These are phyloP conservation scores for Malania oleifera DNA, from an alignment of 164 flowering plant species.

Conservation along the genomic window DNA sequence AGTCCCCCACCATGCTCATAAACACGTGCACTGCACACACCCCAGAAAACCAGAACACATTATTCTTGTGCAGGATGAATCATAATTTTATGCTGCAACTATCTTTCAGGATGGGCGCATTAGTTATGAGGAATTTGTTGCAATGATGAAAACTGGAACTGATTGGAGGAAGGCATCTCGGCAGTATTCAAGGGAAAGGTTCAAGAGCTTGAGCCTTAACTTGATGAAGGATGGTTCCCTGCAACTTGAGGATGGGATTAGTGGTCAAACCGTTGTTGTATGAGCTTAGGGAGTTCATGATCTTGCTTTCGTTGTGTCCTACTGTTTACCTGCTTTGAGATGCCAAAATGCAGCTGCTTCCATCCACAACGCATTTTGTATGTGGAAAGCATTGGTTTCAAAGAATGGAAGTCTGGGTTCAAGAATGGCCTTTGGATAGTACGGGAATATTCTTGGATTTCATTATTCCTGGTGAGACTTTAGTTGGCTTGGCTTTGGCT, in stretches of 20 bases:
- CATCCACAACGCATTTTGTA: neutral
- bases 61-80: neutral
- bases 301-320: conserved; percentile 8
- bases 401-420: neutral
- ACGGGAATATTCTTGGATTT: neutral
- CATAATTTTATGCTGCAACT: neutral
- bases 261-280: conserved; percentile 46
- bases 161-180: conserved; percentile 99
- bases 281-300: conserved; percentile 12
- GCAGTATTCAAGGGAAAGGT: conserved; percentile 92
- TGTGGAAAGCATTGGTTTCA: neutral
- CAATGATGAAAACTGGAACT: conserved; percentile 99
- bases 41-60: no score
- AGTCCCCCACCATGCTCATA: neutral
- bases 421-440: neutral
- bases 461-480: neutral
- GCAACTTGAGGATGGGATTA: conserved; percentile 56
- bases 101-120: conserved; percentile 74
- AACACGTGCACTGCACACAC: no score
- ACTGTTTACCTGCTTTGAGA: neutral
- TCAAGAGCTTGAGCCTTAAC: conserved; percentile 89
- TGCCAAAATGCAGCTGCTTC: neutral
- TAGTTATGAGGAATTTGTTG: conserved; percentile 87
- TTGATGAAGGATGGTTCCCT: conserved; percentile 96
- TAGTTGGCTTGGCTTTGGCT: neutral